phyloP scores from a whole-genome alignment of 306 rosid species.

The Inga oerstediana region DNA sequence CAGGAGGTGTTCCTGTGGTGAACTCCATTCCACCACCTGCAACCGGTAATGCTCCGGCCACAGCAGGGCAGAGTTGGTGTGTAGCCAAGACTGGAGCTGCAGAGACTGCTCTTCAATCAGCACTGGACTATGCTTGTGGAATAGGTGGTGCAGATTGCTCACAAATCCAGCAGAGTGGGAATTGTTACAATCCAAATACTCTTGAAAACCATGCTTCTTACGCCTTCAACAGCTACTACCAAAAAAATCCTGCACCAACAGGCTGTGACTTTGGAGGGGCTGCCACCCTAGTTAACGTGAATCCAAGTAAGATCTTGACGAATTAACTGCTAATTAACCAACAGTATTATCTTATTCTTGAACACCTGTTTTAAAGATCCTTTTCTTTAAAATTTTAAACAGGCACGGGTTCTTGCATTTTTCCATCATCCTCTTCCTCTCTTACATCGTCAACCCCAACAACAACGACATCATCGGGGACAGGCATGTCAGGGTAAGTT shows the following conservation, averaged over 20 bases:
- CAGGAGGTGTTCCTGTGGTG: slow-evolving; percentile 56
- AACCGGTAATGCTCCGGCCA: slow-evolving; percentile 58
- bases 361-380: slow-evolving; percentile 15
- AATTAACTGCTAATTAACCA: neutral
- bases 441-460: slow-evolving; percentile 35
- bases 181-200: slow-evolving; percentile 74
- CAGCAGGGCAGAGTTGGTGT: slow-evolving; percentile 89
- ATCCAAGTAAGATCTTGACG: slow-evolving; percentile 72
- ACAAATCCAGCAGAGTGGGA: slow-evolving; percentile 77
- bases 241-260: slow-evolving; percentile 79
- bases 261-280: slow-evolving; percentile 95
- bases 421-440: slow-evolving; percentile 52
- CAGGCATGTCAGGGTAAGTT: slow-evolving; percentile 55
- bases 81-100: slow-evolving; percentile 72
- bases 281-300: slow-evolving; percentile 65
- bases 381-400: slow-evolving; percentile 20
- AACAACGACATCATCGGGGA: slow-evolving; percentile 38
- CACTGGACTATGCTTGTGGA: slow-evolving; percentile 96
- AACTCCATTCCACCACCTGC: slow-evolving; percentile 68
- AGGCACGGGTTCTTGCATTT: slow-evolving; percentile 78
- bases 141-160: slow-evolving; percentile 78
- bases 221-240: slow-evolving; percentile 94
- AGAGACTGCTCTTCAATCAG: slow-evolving; percentile 71
- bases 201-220: slow-evolving; percentile 88
- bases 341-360: neutral